Evolutionary conservation across 2,329 filamentous ascomycete genomes (phyloP), one percentile per base, ranked within the genome.

Genomic region (Davidsoniella eucalypti): DNA sequence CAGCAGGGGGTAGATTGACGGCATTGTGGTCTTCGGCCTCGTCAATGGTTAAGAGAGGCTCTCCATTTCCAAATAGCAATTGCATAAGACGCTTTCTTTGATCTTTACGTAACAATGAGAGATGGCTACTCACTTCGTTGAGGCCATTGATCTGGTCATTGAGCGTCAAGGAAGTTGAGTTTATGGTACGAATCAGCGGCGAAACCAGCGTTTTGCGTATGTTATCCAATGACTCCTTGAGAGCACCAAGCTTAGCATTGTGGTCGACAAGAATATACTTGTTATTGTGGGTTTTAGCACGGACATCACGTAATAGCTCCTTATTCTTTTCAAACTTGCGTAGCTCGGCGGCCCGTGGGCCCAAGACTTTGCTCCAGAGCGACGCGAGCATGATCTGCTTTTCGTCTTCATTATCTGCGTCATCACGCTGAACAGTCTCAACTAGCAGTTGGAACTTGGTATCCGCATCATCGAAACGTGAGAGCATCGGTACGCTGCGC

Each of bases 321-420:
- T 82, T 82, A 69, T 96, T 96, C 66, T 84, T 86, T 63, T 94
- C 87, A 64, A 87, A 95, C 64, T 95, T 95, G 61, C 78, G 76
- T n/a, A 94, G 72, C 56, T 82, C 75, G 42, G 72, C 72, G 6
- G 83, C 79, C 59, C 84, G 82, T 38, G 82, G 72, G 1, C 87
- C 88, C 1, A 95, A 77, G 18, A 94, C 78, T 44, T 82, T 80
- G 2, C 84, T 84, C 90, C 90, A 96, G 7, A 95, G 74, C 2
- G 80, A 82, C 2, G 82, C 81, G 41, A 95, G 79, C 58, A 92
- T 74, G 59, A 94, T 87, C 54, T 78, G 80, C 61, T 93, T 84
- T 26, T 80, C 71, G 40, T 82, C 80, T 55, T 94, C 86, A 61
- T 95, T 87, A 5, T 76, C 75, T 55, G 84, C 81, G 17, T 82